These are phyloP conservation scores for Crotalaria pallida DNA, from an alignment of 306 rosid species.

Conservation along the genomic window DNA sequence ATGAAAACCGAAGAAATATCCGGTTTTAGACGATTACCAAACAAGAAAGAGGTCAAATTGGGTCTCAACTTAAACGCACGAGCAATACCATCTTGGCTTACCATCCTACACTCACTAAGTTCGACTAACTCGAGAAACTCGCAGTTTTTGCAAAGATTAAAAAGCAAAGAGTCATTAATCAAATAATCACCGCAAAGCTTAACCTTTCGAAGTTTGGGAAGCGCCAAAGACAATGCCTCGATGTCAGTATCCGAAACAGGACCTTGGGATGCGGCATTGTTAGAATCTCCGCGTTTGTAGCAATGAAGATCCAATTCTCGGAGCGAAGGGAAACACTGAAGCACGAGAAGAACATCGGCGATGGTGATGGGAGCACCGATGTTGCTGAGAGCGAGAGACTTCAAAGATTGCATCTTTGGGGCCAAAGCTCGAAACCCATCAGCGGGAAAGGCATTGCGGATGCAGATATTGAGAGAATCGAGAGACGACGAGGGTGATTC, in stretches of 20 bases:
- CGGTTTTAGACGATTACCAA: background rate
- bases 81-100: slow-evolving; percentile 31
- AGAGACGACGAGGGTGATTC: slow-evolving; percentile 22
- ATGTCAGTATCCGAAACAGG: too few species aligned
- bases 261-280: too few species aligned
- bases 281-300: background rate
- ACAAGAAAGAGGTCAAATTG: slow-evolving; percentile 18
- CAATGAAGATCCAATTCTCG: slow-evolving; percentile 53
- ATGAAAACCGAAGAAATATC: background rate
- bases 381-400: slow-evolving; percentile 29
- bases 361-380: slow-evolving; percentile 14
- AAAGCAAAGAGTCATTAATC: too few species aligned
- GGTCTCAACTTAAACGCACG: slow-evolving; percentile 25
- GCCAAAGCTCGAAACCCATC: slow-evolving; percentile 32
- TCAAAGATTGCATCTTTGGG: slow-evolving; percentile 15
- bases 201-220: too few species aligned
- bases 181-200: too few species aligned
- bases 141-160: too few species aligned
- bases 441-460: slow-evolving; percentile 22
- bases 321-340: slow-evolving; percentile 38
- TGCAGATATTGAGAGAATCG: slow-evolving; percentile 39
- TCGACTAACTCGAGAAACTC: too few species aligned
- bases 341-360: slow-evolving; percentile 25
- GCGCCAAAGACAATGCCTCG: too few species aligned
- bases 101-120: too few species aligned